Conservation (phyloP, 2,329 filamentous ascomycete species). For the Anthostomella pinea region DNA sequence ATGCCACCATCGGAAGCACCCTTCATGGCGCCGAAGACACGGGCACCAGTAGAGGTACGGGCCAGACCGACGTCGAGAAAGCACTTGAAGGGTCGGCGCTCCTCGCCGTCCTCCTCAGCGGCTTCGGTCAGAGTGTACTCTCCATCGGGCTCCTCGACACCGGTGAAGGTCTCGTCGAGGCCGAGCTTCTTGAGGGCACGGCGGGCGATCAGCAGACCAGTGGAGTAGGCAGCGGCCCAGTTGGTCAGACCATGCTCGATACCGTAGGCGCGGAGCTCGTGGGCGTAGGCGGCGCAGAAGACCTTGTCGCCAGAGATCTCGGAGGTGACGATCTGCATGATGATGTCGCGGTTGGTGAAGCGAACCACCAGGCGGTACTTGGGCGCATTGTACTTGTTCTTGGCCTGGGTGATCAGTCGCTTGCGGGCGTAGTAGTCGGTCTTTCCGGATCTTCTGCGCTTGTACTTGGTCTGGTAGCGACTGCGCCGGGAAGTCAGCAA, state of each 20-base stretch:
- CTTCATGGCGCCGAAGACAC: conserved; percentile 99
- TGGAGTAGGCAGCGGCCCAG: conserved; percentile 97
- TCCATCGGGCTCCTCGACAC: conserved; percentile 95
- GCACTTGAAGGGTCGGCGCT: conserved; percentile 98
- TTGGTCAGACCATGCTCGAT: conserved; percentile 99
- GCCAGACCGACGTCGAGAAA: conserved; percentile 97
- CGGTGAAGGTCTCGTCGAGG: conserved; percentile 86
- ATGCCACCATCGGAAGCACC: conserved; percentile 98
- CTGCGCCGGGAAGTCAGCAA: conserved; percentile 46
- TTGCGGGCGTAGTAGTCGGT: conserved; percentile 99
- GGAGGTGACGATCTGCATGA: conserved; percentile 93
- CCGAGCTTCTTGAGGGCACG: conserved; percentile 96
- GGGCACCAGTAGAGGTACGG: conserved; percentile 96
- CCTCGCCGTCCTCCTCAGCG: conserved; percentile 82
- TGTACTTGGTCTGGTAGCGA: conserved; percentile 99
- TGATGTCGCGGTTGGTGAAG: conserved; percentile 99
- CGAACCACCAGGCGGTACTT: conserved; percentile 99
- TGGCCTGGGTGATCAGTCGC: conserved; percentile 99
- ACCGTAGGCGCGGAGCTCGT: conserved; percentile 97
- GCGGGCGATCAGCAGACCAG: conserved; percentile 94
- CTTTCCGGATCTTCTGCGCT: conserved; percentile 92
- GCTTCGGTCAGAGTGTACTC: conserved; percentile 97
- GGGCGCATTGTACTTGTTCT: conserved; percentile 99
- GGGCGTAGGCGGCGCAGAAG: conserved; percentile 85
- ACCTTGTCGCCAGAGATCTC: conserved; percentile 99